Evolutionary conservation across 2,329 filamentous ascomycete species (phyloP), one percentile per base, ranked within the genome.

Genomic region (Diaporthe vexans): DNA sequence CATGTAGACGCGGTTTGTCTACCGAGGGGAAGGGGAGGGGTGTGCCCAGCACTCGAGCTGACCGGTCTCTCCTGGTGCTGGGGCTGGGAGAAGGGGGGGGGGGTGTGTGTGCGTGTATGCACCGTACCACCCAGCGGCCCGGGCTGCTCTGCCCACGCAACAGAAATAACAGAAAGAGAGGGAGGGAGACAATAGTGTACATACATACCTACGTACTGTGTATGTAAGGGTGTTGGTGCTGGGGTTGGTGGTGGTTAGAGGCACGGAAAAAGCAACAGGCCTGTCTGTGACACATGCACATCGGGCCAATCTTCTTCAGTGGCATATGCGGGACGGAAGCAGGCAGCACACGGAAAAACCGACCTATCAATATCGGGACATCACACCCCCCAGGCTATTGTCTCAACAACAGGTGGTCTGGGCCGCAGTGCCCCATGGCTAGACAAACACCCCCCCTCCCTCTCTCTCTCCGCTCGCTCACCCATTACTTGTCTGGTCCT

Each of bases 271-370:
- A 68, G 63, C 63, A 68, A 54, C 33, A 40, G 33, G 29, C 29
- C 29, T 33, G 29, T 29, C 63, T 68, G 63, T 68, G 63, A 40
- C 63, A 52, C 63, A 68, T 54, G 63, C 46, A 54, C 48, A 68
- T 68, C 63, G 63, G 63, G 63, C 63, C 63, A 68, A 68, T 68
- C 33, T 68, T 68, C 63, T 52, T 54, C 63, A 68, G 63, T 68
- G 63, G 63, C 48, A 68, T 68, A 37, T 68, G 63, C 63, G 48
- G 33, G 63, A 54, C 63, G 63, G 63, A 54, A 54, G 63, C 63
- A 68, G 63, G 33, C 63, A 68, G 63, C 33, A 51, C 63, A 33
- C 63, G 63, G 63, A 68, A 68, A 40, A 68, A 68, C 48, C 48
- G 48, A 68, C 63, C 63, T 68, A 68, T 68, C 63, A 68, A 54